Percentiles rank a stretch among this genome's conserved stretches.
These are phyloP conservation scores for Exophiala phaeomuriformis DNA, from an alignment of 2,329 filamentous ascomycete species.

Conservation along the genomic window DNA sequence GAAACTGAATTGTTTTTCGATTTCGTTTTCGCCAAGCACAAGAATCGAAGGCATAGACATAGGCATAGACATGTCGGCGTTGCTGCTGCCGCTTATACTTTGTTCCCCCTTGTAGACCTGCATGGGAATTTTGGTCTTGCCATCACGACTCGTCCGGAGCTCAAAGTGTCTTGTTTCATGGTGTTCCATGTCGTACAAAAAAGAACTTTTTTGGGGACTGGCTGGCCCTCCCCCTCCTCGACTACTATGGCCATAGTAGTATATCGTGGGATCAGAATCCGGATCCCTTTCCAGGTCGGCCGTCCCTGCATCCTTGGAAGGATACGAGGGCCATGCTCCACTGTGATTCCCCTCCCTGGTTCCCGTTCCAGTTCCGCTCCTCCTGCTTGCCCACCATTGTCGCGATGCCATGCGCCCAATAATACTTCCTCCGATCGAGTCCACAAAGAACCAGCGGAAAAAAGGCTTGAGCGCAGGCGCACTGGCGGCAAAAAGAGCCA, in stretches of 20 bases:
- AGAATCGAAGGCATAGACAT: too few relatives aligned
- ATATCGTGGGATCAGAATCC: too few relatives aligned
- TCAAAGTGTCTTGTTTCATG: constrained; percentile 70
- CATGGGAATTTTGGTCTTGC: constrained; percentile 21
- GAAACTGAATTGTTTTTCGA: too few relatives aligned
- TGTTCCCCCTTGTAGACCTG: constrained; percentile 12
- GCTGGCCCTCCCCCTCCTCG: neutral
- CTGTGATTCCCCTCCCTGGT: neutral
- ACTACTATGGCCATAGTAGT: neutral
- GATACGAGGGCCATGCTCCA: neutral
- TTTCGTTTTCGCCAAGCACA: too few relatives aligned
- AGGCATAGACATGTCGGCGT: neutral
- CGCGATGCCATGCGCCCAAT: constrained; percentile 4
- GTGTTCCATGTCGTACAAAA: constrained; percentile 36
- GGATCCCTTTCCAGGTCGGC: neutral
- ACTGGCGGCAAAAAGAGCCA: constrained; percentile 30
- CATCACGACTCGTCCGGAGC: constrained; percentile 44
- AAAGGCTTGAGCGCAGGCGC: constrained; percentile 30
- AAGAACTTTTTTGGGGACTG: constrained; percentile 7
- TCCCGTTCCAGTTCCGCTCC: too few relatives aligned
- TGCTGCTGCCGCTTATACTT: neutral
- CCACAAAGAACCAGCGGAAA: constrained; percentile 20
- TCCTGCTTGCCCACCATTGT: neutral
- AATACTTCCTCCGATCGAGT: constrained; percentile 9
- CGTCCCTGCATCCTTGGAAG: neutral